phyloP scores from a whole-genome alignment of 2,329 filamentous ascomycete genomes.

The Sporothrix mexicana region DNA sequence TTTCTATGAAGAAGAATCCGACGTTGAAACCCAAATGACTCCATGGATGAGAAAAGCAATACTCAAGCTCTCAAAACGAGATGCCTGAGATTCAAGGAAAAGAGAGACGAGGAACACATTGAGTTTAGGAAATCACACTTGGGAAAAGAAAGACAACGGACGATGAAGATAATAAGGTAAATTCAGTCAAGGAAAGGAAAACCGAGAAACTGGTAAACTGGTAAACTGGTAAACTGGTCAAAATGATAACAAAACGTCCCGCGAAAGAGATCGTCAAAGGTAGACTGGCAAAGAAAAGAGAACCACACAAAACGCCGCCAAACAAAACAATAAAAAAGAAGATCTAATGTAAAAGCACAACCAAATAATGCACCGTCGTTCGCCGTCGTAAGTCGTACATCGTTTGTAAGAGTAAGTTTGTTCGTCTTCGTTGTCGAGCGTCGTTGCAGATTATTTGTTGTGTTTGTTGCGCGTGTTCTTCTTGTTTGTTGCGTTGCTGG shows the following conservation, averaged over 20 bases:
- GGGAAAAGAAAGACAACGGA: not conserved
- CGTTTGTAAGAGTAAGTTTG: conserved; percentile 1
- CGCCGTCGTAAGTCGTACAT: conserved; percentile 29
- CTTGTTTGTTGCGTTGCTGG: conserved; percentile 16
- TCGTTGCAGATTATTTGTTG: conserved; percentile 21
- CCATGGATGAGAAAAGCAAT: not conserved
- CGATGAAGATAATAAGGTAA: not conserved
- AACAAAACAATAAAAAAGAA: conserved; percentile 20
- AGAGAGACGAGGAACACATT: not conserved
- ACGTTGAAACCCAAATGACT: conserved; percentile 14
- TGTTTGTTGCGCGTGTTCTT: conserved; percentile 10
- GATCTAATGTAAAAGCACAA: conserved; percentile 16
- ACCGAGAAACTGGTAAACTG: not conserved
- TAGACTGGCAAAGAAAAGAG: conserved; percentile 4
- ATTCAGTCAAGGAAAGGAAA: not conserved
- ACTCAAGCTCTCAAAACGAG: not conserved
- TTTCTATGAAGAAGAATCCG: conserved; percentile 27
- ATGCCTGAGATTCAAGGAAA: not conserved
- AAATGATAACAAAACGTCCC: conserved; percentile 10
- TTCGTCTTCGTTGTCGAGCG: conserved; percentile 29
- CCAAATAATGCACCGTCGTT: conserved; percentile 25
- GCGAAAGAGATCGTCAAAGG: conserved; percentile 12
- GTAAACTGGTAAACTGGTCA: conserved; percentile 17
- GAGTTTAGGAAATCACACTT: not conserved
- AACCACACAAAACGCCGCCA: not conserved